phyloP scores from a whole-genome alignment of 805 yeast species.

The Candida tammaniensis region DNA sequence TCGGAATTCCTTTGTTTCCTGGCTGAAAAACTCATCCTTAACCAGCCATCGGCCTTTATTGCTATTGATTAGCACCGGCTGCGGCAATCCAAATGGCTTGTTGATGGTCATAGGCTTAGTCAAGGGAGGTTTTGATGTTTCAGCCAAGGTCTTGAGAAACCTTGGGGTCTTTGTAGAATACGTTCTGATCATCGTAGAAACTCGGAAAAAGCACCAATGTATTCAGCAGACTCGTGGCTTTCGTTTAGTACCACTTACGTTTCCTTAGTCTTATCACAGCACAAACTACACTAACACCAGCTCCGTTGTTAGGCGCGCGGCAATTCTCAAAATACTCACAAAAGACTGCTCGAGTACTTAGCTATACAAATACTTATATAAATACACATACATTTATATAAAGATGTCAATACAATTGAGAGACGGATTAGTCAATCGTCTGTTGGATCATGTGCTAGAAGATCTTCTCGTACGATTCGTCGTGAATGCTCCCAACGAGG shows the following conservation, averaged over 20 bases:
- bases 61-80: slow-evolving; percentile 17
- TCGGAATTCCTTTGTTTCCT: slow-evolving; percentile 35
- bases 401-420: slow-evolving; percentile 59
- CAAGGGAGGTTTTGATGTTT: slow-evolving; percentile 39
- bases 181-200: too few relatives aligned
- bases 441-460: slow-evolving; percentile 72
- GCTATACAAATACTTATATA: too few relatives aligned
- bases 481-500: slow-evolving; percentile 89
- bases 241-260: neutral
- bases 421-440: slow-evolving; percentile 56
- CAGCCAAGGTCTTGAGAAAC: slow-evolving; percentile 33
- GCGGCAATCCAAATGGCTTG: slow-evolving; percentile 39
- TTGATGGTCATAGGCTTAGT: slow-evolving; percentile 26
- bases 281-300: neutral
- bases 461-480: slow-evolving; percentile 88
- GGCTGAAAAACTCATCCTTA: slow-evolving; percentile 24
- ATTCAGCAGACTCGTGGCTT: slow-evolving; percentile 31
- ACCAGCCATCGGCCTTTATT: neutral
- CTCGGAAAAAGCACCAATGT: slow-evolving; percentile 19
- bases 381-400: too few relatives aligned
- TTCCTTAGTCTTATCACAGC: neutral
- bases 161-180: slow-evolving; percentile 34
- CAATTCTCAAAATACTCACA: slow-evolving; percentile 1
- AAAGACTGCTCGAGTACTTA: too few relatives aligned
- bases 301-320: too few relatives aligned